Percentiles rank a stretch among this genome's conserved stretches.
phyloP scores from a whole-genome alignment of 371 early-diverging fungal genomes.

The Amoeboaphelidium protococcarum region DNA sequence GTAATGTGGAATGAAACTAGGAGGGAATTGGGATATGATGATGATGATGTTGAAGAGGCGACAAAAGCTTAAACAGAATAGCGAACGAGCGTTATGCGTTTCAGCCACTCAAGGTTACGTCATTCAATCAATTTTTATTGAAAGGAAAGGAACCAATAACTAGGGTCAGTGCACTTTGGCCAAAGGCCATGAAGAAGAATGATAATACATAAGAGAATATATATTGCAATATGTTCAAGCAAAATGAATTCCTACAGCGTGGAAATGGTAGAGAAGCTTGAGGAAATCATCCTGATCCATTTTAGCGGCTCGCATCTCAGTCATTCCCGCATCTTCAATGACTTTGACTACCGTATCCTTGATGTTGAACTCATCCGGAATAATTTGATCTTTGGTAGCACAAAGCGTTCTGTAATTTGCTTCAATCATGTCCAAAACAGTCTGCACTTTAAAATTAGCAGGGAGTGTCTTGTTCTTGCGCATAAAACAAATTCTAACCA shows the following conservation, averaged over 20 bases:
- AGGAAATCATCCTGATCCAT: constrained; percentile 79
- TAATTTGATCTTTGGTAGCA: neutral
- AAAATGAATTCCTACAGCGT: constrained; percentile 2
- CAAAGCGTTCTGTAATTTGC: constrained; percentile 69
- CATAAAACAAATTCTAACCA: constrained; percentile 78
- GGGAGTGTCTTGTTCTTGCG: constrained; percentile 91
- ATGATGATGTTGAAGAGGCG: neutral
- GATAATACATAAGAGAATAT: too few relatives aligned
- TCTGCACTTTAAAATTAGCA: constrained; percentile 48
- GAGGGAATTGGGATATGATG: neutral
- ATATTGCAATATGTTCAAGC: too few relatives aligned
- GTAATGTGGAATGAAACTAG: neutral
- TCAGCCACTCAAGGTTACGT: too few relatives aligned
- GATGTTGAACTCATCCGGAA: constrained; percentile 31
- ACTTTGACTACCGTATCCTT: constrained; percentile 40
- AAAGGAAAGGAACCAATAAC: too few relatives aligned
- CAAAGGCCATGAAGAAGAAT: too few relatives aligned
- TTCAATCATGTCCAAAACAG: constrained; percentile 61
- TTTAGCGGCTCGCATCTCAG: constrained; percentile 60
- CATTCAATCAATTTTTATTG: too few relatives aligned
- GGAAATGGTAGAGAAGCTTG: constrained; percentile 7
- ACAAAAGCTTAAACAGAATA: neutral
- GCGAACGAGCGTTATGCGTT: neutral
- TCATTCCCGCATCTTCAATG: constrained; percentile 31
- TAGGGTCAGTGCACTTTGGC: too few relatives aligned